Percentiles rank a stretch among this genome's conserved stretches.
Evolutionary conservation across 805 yeast genomes (phyloP).

Genomic region (Candida suzukii): DNA sequence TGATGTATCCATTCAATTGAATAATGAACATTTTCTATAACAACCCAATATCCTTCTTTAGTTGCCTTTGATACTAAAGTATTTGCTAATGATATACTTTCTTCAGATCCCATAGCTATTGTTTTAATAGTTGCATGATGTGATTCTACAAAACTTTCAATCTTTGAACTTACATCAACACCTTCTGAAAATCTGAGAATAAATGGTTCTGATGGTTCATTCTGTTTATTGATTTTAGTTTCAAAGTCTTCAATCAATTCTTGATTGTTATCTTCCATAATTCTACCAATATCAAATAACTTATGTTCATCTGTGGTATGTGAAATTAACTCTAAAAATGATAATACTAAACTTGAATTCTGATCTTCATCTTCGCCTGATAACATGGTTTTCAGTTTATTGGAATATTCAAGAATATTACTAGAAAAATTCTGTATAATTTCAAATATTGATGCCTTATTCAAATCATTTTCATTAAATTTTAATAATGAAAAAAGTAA

Average conservation of each 20-base stretch:
- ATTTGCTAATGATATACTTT: constrained; percentile 53
- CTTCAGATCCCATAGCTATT: constrained; percentile 71
- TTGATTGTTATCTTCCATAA: no score
- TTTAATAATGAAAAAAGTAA: constrained; percentile 21
- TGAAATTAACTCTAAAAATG: neutral
- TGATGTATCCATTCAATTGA: constrained; percentile 55
- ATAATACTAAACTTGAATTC: neutral
- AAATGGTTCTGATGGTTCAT: constrained; percentile 13
- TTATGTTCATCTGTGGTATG: neutral
- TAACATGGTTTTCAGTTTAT: neutral
- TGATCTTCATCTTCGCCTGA: neutral
- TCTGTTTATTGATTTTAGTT: neutral
- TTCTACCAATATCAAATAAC: no score
- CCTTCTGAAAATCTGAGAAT: constrained; percentile 55
- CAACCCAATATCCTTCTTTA: constrained; percentile 56
- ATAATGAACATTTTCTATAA: constrained; percentile 78
- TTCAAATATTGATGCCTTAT: neutral
- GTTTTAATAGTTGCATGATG: constrained; percentile 24
- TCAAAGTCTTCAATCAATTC: neutral
- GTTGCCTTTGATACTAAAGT: constrained; percentile 40
- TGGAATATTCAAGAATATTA: neutral
- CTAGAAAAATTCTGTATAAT: neutral
- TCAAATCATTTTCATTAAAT: neutral
- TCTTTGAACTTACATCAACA: constrained; percentile 55
- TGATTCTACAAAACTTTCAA: constrained; percentile 37